Conservation (phyloP, 805 yeast species). For the Lipomyces orientalis region DNA sequence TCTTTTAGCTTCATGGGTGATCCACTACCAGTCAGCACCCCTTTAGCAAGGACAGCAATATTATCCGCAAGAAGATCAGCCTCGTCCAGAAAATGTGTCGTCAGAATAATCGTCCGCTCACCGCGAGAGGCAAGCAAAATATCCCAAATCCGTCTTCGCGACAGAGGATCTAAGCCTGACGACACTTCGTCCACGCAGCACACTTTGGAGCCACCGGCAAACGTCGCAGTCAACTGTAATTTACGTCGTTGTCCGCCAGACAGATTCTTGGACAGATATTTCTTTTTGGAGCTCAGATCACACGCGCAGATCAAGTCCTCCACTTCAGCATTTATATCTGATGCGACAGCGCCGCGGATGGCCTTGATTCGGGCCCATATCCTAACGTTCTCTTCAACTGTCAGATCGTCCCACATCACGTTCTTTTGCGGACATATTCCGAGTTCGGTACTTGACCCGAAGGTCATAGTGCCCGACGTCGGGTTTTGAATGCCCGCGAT, state of each 20-base stretch:
- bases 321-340: constrained; percentile 17
- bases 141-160: constrained; percentile 48
- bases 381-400: constrained; percentile 44
- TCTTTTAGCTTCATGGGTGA: constrained; percentile 45
- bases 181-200: constrained; percentile 49
- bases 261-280: constrained; percentile 37
- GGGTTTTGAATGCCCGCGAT: constrained; percentile 41
- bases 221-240: constrained; percentile 46
- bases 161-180: constrained; percentile 49
- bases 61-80: constrained; percentile 47
- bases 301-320: constrained; percentile 41
- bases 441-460: constrained; percentile 39
- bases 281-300: constrained; percentile 41
- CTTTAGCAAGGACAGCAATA: constrained; percentile 44
- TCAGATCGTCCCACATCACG: constrained; percentile 46
- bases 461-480: constrained; percentile 39
- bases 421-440: constrained; percentile 49
- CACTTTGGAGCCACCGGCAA: constrained; percentile 46
- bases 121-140: constrained; percentile 44
- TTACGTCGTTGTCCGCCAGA: constrained; percentile 49
- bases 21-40: constrained; percentile 43
- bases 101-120: constrained; percentile 42
- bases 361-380: constrained; percentile 43
- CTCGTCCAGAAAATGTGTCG: constrained; percentile 48
- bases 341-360: background rate